Conservation (phyloP, 2,329 filamentous ascomycete genomes). For the Pseudocercospora fijiensis region DNA sequence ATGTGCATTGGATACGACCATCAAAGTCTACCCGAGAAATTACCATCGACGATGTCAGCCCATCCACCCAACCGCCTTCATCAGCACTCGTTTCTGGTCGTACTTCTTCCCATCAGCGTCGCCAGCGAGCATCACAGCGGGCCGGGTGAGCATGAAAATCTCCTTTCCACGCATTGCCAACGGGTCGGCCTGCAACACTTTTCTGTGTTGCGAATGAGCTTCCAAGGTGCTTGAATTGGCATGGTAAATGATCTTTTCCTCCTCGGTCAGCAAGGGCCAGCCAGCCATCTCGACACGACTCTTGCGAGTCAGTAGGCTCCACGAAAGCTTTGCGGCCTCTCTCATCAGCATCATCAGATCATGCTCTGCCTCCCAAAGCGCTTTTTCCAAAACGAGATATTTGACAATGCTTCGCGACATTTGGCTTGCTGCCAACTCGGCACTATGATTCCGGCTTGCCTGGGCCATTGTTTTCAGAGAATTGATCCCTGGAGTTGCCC, state of each 20-base stretch:
- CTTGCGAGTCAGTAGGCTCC: constrained; percentile 16
- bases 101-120: constrained; percentile 16
- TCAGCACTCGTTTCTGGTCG: constrained; percentile 4
- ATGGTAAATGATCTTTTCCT: background rate
- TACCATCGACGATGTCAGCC: background rate
- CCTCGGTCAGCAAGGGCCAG: background rate
- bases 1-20: no score
- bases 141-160: constrained; percentile 10
- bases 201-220: constrained; percentile 11
- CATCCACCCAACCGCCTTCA: constrained; percentile 18
- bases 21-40: no score
- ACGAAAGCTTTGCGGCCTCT: constrained; percentile 16
- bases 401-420: background rate
- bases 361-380: background rate
- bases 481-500: background rate
- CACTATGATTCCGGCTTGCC: background rate
- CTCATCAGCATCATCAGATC: background rate
- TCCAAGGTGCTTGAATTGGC: background rate
- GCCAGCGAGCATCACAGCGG: constrained; percentile 9
- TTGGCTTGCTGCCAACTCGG: background rate
- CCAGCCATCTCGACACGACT: background rate
- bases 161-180: constrained; percentile 7
- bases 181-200: constrained; percentile 8
- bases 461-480: background rate
- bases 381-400: background rate